Base-by-base conservation (phyloP, 768 basidiomycete species). In the Crepidotus variabilis region DNA sequence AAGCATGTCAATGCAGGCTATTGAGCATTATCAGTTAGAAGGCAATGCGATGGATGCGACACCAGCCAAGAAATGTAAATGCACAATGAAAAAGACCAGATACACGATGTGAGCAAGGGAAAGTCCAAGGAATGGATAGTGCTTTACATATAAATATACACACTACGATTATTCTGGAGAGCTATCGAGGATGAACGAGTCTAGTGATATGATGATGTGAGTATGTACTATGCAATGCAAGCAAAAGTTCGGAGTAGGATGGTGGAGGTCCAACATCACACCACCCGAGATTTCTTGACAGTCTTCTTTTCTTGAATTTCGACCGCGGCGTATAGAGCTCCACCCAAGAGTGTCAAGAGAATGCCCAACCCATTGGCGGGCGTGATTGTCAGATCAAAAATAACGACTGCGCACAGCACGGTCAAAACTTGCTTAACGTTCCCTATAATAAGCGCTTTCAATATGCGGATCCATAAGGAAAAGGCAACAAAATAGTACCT, bases 381-480 rank as follows among this genome's bases (percentile, higher is more conserved):
- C 9, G 87, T 90, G 69, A 98, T 91, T 2, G 82, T 81, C 46
- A 98, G 72, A 67, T 94, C 72, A 69, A 98, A 99, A 22, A 98
- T 78, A 35, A 78, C 61, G 5, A 98, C 92, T 0, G 93, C 91
- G 46, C 87, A 83, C 9, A 93, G 75, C 56, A 97, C 85, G 2
- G 94, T 96, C 64, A 97, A 69, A 9, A 94, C 95, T 67, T 97
- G 95, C 71, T 98, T 98, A 50, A 96, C 87, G 69, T 94, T 94
- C 52, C 85, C 91, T 90, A 63, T 2, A 57, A 32, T 22, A 22
- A 55, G 54, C 45, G 3, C 39, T n/a, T 3, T 47, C 14, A 52
- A 16, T 47, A 6, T 2, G 18, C 13, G 45, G 14, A 43, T 21
- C 24, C 49, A 53, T 23, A 23, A 47, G 36, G 24, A 21, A 43